Percentiles rank a stretch among this genome's conserved stretches.
Conservation (phyloP, 2,329 filamentous ascomycete genomes). For the Hypoxylon sp. region DNA sequence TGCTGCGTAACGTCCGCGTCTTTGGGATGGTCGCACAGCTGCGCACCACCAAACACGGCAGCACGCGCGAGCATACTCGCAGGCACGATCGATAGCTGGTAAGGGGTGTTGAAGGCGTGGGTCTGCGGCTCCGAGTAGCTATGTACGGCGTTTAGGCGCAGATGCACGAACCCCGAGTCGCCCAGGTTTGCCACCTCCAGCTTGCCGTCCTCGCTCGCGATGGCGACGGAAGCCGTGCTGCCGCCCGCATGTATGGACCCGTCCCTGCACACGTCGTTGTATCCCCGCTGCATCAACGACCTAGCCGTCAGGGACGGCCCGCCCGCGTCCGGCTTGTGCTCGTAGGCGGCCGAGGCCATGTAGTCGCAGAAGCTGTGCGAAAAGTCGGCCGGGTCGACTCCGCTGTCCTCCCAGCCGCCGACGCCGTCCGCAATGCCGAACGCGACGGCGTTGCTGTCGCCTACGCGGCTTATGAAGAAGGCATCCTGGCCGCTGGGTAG, state of each 20-base stretch:
- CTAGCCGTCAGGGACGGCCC: constrained; percentile 67
- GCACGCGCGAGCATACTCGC: constrained; percentile 82
- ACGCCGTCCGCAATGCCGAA: constrained; percentile 95
- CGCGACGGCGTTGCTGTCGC: constrained; percentile 76
- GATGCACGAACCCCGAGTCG: constrained; percentile 91
- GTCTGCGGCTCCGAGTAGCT: constrained; percentile 87
- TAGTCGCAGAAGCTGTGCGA: constrained; percentile 93
- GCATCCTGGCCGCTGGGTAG: constrained; percentile 93
- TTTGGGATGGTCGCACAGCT: constrained; percentile 83
- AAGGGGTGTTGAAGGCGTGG: constrained; percentile 97
- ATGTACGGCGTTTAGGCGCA: constrained; percentile 87
- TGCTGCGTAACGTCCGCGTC: constrained; percentile 86
- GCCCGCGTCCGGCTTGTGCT: constrained; percentile 56
- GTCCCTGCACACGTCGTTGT: constrained; percentile 83
- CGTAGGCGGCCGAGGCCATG: constrained; percentile 82
- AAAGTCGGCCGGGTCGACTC: constrained; percentile 94
- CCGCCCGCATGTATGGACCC: constrained; percentile 81
- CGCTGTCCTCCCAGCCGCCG: constrained; percentile 92
- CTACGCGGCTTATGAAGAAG: constrained; percentile 90
- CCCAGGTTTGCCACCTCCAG: constrained; percentile 94
- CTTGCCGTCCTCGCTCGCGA: constrained; percentile 77
- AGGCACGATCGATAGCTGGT: constrained; percentile 90
- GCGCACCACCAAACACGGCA: constrained; percentile 83
- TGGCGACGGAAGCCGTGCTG: constrained; percentile 90
- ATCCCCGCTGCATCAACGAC: constrained; percentile 83